Conservation (phyloP, 2,329 filamentous ascomycete genomes). For the Ilyonectria mors-panacis region DNA sequence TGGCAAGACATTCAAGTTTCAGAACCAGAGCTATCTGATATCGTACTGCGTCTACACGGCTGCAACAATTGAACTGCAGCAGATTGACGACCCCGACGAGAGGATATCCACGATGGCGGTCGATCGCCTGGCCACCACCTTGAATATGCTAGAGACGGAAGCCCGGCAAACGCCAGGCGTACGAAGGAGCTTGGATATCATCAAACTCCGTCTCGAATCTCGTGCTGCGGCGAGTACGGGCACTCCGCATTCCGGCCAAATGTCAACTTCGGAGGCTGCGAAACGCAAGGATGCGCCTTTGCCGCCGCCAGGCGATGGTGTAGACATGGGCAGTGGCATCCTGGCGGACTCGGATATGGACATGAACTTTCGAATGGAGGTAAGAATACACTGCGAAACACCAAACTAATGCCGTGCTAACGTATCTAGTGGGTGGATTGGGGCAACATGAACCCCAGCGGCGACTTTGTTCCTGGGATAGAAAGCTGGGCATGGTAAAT, state of each 20-base stretch:
- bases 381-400: not conserved
- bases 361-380: not conserved
- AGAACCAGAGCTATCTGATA: not conserved
- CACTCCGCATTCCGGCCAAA: not conserved
- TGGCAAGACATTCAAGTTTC: slow-evolving; percentile 1
- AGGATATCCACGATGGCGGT: not conserved
- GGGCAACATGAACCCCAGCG: not conserved
- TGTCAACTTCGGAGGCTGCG: not conserved
- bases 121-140: not conserved
- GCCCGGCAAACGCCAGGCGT: not conserved
- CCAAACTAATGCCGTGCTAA: not conserved
- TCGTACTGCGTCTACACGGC: not conserved
- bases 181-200: not conserved
- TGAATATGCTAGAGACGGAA: not conserved
- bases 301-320: not conserved
- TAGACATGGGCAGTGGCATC: not conserved
- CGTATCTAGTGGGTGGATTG: not conserved
- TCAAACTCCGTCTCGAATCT: not conserved
- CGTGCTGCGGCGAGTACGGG: not conserved
- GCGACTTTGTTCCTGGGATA: too few species aligned
- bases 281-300: not conserved
- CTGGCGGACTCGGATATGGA: not conserved
- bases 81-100: not conserved
- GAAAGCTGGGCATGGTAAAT: too few species aligned
- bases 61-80: not conserved